phyloP scores from a whole-genome alignment of 1,284 basidiomycete genomes.

The Hortiboletus rubellus region DNA sequence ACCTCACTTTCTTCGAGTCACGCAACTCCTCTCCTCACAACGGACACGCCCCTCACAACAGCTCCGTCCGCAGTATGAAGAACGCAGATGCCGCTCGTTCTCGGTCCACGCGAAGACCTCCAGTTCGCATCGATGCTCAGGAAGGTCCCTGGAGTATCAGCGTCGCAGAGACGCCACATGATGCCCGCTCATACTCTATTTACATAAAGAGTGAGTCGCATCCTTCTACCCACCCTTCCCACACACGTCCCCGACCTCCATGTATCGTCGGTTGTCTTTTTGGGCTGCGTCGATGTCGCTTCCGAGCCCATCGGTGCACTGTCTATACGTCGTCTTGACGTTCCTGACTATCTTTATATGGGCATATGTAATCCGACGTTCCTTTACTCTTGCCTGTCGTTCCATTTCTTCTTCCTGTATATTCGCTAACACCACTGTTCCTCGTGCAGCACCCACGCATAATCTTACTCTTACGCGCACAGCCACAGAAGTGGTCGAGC shows the following conservation, averaged over 20 bases:
- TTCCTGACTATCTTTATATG: constrained; percentile 18
- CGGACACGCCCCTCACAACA: constrained; percentile 33
- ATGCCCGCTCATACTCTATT: constrained; percentile 59
- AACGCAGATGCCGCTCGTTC: constrained; percentile 38
- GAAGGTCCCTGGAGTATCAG: constrained; percentile 75
- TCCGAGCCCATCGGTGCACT: constrained; percentile 31
- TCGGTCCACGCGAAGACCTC: constrained; percentile 37
- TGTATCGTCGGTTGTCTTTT: constrained; percentile 24
- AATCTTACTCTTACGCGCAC: constrained; percentile 83
- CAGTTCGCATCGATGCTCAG: constrained; percentile 56
- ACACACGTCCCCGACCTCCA: constrained; percentile 22
- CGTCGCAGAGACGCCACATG: constrained; percentile 68
- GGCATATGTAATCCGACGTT: constrained; percentile 16
- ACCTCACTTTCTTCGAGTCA: constrained; percentile 41
- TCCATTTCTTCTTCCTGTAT: constrained; percentile 12
- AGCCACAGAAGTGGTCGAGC: constrained; percentile 70
- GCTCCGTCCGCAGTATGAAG: constrained; percentile 38
- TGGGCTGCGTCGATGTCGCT: constrained; percentile 24
- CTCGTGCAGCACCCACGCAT: constrained; percentile 72
- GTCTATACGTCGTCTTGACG: constrained; percentile 15
- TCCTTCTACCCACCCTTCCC: constrained; percentile 30
- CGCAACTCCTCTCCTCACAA: constrained; percentile 31
- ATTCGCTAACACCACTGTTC: constrained; percentile 35
- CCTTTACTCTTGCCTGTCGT: constrained; percentile 16
- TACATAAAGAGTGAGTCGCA: constrained; percentile 66